These are phyloP conservation scores for Ilyonectria robusta DNA, from an alignment of 2,329 filamentous ascomycete genomes.

Conservation along the genomic window DNA sequence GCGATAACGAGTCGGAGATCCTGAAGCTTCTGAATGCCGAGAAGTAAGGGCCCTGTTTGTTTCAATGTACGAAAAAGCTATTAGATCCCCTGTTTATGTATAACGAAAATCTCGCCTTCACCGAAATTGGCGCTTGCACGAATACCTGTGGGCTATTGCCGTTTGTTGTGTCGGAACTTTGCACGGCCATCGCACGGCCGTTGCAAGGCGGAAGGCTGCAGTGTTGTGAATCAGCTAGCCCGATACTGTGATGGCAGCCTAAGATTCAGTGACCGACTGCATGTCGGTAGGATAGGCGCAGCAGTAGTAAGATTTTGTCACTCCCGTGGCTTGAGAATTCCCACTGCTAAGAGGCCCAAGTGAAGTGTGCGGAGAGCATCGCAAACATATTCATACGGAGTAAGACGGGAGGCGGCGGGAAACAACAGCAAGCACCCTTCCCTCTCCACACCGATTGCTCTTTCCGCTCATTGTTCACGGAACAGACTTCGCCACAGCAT, in stretches of 20 bases:
- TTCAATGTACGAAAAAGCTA: slow-evolving; percentile 34
- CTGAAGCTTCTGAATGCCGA: slow-evolving; percentile 80
- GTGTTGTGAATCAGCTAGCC: slow-evolving; percentile 4
- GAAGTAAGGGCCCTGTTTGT: slow-evolving; percentile 47
- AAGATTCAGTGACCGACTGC: neutral
- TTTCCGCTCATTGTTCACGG: slow-evolving; percentile 1
- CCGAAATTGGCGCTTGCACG: neutral
- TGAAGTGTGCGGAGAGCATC: neutral
- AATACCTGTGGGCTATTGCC: slow-evolving; percentile 2
- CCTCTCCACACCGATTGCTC: slow-evolving; percentile 11
- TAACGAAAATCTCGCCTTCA: slow-evolving; percentile 24
- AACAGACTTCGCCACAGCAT: neutral
- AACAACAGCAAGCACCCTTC: slow-evolving; percentile 13
- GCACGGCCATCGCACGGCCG: neutral
- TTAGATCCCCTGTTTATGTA: slow-evolving; percentile 37
- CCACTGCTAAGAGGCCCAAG: neutral
- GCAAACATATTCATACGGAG: slow-evolving; percentile 5
- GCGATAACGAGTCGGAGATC: slow-evolving; percentile 90
- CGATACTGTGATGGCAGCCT: slow-evolving; percentile 8
- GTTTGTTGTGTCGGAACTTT: neutral
- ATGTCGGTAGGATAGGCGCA: slow-evolving; percentile 8
- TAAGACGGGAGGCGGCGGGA: slow-evolving; percentile 1
- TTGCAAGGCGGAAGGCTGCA: slow-evolving; percentile 2
- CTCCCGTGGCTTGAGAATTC: neutral
- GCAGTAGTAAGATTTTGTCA: slow-evolving; percentile 5